phyloP scores from a whole-genome alignment of 176 grass and related monocot species.

The Typha latifolia region DNA sequence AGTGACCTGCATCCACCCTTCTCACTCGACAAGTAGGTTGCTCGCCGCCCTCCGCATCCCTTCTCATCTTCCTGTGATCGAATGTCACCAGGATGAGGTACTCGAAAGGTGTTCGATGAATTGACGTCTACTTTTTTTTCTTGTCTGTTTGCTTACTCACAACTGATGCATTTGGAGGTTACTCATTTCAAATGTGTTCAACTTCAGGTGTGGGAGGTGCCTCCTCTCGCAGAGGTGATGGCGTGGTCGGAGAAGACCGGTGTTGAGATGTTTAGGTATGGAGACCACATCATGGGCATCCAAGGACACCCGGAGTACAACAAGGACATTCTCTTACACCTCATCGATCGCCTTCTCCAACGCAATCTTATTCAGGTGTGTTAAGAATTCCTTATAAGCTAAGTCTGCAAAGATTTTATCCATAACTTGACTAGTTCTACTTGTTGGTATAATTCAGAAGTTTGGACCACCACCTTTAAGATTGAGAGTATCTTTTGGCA shows the following conservation, averaged over 20 bases:
- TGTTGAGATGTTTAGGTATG: conserved; percentile 69
- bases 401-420: too few species aligned
- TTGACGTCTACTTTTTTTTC: too few species aligned
- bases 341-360: conserved; percentile 62
- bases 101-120: neutral
- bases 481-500: too few species aligned
- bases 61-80: conserved; percentile 70
- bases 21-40: conserved; percentile 36
- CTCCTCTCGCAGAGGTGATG: conserved; percentile 43
- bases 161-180: too few species aligned
- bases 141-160: too few species aligned
- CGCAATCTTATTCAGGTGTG: conserved; percentile 42
- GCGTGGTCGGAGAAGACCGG: conserved; percentile 64
- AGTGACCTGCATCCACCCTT: conserved; percentile 78
- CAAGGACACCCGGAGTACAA: conserved; percentile 92
- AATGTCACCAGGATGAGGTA: conserved; percentile 90
- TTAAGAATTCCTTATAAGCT: too few species aligned
- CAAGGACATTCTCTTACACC: conserved; percentile 78
- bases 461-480: too few species aligned
- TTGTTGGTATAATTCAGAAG: too few species aligned
- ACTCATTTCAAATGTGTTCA: too few species aligned
- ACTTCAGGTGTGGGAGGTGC: conserved; percentile 59
- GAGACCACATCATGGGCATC: conserved; percentile 68
- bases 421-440: too few species aligned
- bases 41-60: conserved; percentile 64